Evolutionary conservation across 1,139 yeast species (phyloP).

Genomic region (Kazachstania sp.): DNA sequence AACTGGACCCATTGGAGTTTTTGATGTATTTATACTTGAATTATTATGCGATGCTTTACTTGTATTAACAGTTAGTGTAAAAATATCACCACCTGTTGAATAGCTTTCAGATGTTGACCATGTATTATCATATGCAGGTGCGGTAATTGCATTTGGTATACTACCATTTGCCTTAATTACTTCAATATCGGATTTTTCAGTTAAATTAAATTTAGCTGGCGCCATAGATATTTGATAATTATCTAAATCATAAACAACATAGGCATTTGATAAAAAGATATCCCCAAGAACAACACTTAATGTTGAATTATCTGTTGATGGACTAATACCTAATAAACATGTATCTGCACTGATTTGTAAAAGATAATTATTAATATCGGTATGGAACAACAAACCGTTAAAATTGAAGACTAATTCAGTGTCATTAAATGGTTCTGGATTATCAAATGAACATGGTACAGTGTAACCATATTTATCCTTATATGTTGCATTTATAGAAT

Average conservation of each 20-base stretch:
- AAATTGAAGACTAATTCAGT: conserved; percentile 38
- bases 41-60: not conserved
- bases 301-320: conserved; percentile 24
- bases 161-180: conserved; percentile 25
- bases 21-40: not conserved
- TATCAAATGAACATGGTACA: conserved; percentile 37
- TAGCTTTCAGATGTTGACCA: conserved; percentile 20
- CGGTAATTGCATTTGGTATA: conserved; percentile 41
- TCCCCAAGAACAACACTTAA: conserved; percentile 51
- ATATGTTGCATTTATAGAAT: conserved; percentile 32
- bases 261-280: conserved; percentile 60
- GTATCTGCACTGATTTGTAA: conserved; percentile 12
- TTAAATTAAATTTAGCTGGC: conserved; percentile 35
- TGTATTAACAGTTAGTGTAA: conserved; percentile 25
- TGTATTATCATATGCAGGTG: conserved; percentile 33
- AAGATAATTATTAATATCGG: conserved; percentile 14
- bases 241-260: conserved; percentile 69
- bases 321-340: conserved; percentile 32
- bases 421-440: conserved; percentile 38
- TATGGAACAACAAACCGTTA: conserved; percentile 34
- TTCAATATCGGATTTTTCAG: conserved; percentile 35
- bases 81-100: conserved; percentile 25
- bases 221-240: conserved; percentile 58
- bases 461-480: conserved; percentile 24
- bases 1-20: conserved; percentile 10